Evolutionary conservation across 345 rosid species (phyloP).

Genomic region (Acer saccharum): DNA sequence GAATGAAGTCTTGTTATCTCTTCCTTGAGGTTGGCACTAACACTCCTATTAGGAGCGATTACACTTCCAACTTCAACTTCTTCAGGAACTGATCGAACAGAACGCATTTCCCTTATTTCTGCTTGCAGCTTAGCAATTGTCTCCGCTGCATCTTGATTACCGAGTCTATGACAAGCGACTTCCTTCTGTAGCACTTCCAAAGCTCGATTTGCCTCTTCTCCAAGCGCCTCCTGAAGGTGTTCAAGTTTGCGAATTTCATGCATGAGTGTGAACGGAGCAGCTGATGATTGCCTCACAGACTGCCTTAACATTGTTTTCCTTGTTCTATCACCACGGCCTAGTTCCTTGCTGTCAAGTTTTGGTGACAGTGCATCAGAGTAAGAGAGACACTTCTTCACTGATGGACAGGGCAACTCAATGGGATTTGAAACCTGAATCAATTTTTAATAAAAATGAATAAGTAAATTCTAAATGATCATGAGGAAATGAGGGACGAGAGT

Average conservation of each 20-base stretch:
- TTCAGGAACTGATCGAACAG: slow-evolving; percentile 54
- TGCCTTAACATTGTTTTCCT: slow-evolving; percentile 70
- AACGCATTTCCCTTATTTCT: slow-evolving; percentile 91
- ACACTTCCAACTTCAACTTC: slow-evolving; percentile 60
- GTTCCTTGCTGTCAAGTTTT: slow-evolving; percentile 57
- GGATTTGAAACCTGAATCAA: slow-evolving; percentile 51
- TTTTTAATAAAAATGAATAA: slow-evolving; percentile 6
- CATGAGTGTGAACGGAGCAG: slow-evolving; percentile 96
- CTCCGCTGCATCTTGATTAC: slow-evolving; percentile 99
- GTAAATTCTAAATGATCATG: slow-evolving; percentile 8
- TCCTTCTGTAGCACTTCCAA: slow-evolving; percentile 96
- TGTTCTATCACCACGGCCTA: slow-evolving; percentile 48
- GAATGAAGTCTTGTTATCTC: slow-evolving; percentile 99
- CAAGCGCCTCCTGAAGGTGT: slow-evolving; percentile 97
- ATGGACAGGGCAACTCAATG: slow-evolving; percentile 60
- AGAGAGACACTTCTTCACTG: slow-evolving; percentile 88
- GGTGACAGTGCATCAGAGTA: slow-evolving; percentile 65
- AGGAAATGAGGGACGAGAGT: background rate
- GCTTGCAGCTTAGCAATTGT: slow-evolving; percentile 96
- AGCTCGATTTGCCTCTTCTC: slow-evolving; percentile 95
- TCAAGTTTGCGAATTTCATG: slow-evolving; percentile 99
- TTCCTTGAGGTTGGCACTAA: slow-evolving; percentile 91
- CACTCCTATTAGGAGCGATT: slow-evolving; percentile 76
- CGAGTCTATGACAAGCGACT: slow-evolving; percentile 93
- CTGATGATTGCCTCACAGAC: slow-evolving; percentile 91